A percentile compares a stretch with the other conserved stretches of the same genome.
These are phyloP conservation scores for Leucocoprinus sp. DNA, from an alignment of 768 basidiomycete species.

Conservation along the genomic window DNA sequence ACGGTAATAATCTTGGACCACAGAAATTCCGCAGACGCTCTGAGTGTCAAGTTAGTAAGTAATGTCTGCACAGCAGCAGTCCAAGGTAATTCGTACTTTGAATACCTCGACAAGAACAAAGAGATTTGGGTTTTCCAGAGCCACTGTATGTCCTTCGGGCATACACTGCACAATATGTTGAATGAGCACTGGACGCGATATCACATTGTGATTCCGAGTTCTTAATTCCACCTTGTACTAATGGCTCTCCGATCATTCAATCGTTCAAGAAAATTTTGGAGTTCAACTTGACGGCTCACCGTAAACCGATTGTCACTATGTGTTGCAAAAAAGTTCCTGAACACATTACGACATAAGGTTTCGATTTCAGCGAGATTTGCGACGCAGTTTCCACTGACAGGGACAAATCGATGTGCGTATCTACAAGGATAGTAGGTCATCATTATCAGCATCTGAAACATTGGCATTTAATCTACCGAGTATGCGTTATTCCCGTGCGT, in stretches of 20 bases:
- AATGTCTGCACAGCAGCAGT: background rate
- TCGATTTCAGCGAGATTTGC: constrained; percentile 68
- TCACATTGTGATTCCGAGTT: constrained; percentile 67
- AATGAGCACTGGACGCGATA: constrained; percentile 52
- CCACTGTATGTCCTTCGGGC: constrained; percentile 58
- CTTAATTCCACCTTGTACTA: constrained; percentile 81
- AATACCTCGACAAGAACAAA: constrained; percentile 79
- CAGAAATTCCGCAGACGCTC: constrained; percentile 69
- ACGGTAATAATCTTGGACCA: constrained; percentile 65
- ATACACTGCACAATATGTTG: constrained; percentile 64
- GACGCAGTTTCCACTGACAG: constrained; percentile 57
- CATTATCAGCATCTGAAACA: background rate
- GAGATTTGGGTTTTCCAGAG: constrained; percentile 58
- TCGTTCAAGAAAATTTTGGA: background rate
- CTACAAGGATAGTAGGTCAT: constrained; percentile 26
- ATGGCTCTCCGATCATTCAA: background rate
- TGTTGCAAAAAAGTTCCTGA: constrained; percentile 44
- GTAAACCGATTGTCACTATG: constrained; percentile 37
- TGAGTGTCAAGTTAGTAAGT: constrained; percentile 20
- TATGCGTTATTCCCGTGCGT: constrained; percentile 53
- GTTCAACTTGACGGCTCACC: too few relatives aligned
- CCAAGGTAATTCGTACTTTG: constrained; percentile 40
- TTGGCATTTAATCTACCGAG: constrained; percentile 52
- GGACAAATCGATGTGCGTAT: constrained; percentile 62
- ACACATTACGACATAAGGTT: constrained; percentile 44